Evolutionary conservation across 345 rosid genomes (phyloP).

Genomic region (Kandelia obovata): DNA sequence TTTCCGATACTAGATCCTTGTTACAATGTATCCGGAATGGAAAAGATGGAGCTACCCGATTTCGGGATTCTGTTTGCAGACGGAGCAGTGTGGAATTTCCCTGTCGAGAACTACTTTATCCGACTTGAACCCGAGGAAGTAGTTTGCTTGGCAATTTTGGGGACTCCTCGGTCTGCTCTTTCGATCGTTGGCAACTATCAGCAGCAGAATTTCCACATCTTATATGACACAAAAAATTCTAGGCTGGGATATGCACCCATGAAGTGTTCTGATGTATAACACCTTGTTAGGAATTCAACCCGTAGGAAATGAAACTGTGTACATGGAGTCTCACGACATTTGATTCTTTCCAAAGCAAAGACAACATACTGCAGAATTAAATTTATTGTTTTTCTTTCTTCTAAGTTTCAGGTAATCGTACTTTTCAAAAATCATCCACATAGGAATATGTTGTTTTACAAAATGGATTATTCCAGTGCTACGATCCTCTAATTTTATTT

Average conservation of each 20-base stretch:
- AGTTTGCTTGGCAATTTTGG: constrained; percentile 77
- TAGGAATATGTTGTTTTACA: too few relatives aligned
- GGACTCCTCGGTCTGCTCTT: constrained; percentile 67
- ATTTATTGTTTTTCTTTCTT: constrained; percentile 17
- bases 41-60: constrained; percentile 60
- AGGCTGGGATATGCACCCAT: constrained; percentile 76
- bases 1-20: constrained; percentile 70
- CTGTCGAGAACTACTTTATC: constrained; percentile 75
- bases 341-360: constrained; percentile 9
- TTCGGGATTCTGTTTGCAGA: constrained; percentile 68
- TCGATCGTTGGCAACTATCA: constrained; percentile 88
- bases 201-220: constrained; percentile 81
- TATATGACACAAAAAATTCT: constrained; percentile 69
- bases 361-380: constrained; percentile 18
- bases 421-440: background rate
- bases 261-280: constrained; percentile 60
- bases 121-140: constrained; percentile 49
- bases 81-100: constrained; percentile 88
- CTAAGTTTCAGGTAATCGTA: constrained; percentile 14
- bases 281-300: background rate
- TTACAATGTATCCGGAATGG: constrained; percentile 72
- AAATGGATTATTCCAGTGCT: too few relatives aligned
- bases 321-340: constrained; percentile 16
- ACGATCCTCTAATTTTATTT: too few relatives aligned
- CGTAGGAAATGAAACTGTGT: constrained; percentile 16